Conservation (phyloP, 2,329 filamentous ascomycete genomes). For the Exutisphaerella laricina region DNA sequence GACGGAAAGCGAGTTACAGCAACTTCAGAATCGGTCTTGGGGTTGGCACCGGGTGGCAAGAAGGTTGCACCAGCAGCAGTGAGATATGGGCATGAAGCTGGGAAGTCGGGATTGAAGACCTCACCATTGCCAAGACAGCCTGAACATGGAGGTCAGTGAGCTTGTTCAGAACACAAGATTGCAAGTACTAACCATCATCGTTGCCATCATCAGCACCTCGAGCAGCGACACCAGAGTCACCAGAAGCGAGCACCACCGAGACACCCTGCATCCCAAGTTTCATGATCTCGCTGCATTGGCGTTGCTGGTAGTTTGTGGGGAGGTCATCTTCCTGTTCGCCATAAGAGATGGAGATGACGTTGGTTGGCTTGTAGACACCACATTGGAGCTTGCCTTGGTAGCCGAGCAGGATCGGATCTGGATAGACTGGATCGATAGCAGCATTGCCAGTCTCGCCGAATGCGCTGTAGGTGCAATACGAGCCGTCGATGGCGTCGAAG, state of each 20-base stretch:
- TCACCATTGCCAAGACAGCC: conserved; percentile 35
- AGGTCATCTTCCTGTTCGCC: conserved; percentile 39
- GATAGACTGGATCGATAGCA: conserved; percentile 45
- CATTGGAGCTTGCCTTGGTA: conserved; percentile 43
- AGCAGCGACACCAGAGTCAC: conserved; percentile 40
- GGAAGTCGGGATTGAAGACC: conserved; percentile 36
- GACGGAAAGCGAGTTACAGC: conserved; percentile 40
- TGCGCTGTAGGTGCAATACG: conserved; percentile 33
- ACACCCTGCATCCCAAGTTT: conserved; percentile 49
- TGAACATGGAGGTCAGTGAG: not conserved
- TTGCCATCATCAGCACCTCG: conserved; percentile 30
- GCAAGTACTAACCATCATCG: conserved; percentile 26
- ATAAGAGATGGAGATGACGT: conserved; percentile 53
- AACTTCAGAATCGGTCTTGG: conserved; percentile 33
- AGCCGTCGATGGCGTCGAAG: conserved; percentile 44
- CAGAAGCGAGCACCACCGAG: conserved; percentile 47
- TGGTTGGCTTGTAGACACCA: conserved; percentile 43
- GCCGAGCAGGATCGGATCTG: conserved; percentile 32
- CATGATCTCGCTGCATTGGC: conserved; percentile 54
- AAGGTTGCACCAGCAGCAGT: conserved; percentile 48
- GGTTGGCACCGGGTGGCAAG: conserved; percentile 29
- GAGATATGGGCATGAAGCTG: conserved; percentile 29
- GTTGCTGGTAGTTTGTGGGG: conserved; percentile 44
- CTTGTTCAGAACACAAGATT: conserved; percentile 9
- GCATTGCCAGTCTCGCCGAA: conserved; percentile 28